These are phyloP conservation scores for Sclerotinia spermophila DNA, from an alignment of 2,329 filamentous ascomycete genomes.

Conservation along the genomic window DNA sequence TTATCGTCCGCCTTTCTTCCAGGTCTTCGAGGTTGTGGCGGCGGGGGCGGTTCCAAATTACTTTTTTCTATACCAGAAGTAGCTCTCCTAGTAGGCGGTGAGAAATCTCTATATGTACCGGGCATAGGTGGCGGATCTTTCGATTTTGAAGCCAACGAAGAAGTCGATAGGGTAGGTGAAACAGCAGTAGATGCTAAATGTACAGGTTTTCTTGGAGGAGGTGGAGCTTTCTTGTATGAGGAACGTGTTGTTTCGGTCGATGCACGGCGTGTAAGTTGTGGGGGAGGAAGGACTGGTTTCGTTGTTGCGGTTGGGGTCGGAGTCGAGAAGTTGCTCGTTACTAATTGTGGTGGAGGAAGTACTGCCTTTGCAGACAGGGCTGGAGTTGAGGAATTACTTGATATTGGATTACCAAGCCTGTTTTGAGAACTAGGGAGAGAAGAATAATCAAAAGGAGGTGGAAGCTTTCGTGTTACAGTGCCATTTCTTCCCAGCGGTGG, in stretches of 20 bases:
- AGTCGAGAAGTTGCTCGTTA: conserved; percentile 18
- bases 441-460: conserved; percentile 32
- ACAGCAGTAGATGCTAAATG: conserved; percentile 31
- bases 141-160: conserved; percentile 23
- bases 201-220: conserved; percentile 35
- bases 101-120: conserved; percentile 24
- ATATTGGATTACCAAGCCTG: conserved; percentile 17
- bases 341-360: conserved; percentile 21
- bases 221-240: conserved; percentile 33
- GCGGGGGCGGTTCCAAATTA: conserved; percentile 24
- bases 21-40: conserved; percentile 31
- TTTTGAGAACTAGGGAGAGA: conserved; percentile 14
- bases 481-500: conserved; percentile 24
- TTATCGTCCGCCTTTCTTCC: conserved; percentile 25
- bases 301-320: conserved; percentile 12
- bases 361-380: conserved; percentile 13
- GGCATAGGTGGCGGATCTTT: conserved; percentile 14
- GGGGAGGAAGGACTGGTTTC: conserved; percentile 21
- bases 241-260: conserved; percentile 33
- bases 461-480: conserved; percentile 29
- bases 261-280: conserved; percentile 27
- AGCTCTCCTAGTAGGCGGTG: conserved; percentile 29
- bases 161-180: conserved; percentile 23
- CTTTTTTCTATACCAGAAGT: conserved; percentile 22
- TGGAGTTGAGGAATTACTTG: conserved; percentile 16